These are phyloP conservation scores for Saturnispora dispora DNA, from an alignment of 805 yeast species.

Conservation along the genomic window DNA sequence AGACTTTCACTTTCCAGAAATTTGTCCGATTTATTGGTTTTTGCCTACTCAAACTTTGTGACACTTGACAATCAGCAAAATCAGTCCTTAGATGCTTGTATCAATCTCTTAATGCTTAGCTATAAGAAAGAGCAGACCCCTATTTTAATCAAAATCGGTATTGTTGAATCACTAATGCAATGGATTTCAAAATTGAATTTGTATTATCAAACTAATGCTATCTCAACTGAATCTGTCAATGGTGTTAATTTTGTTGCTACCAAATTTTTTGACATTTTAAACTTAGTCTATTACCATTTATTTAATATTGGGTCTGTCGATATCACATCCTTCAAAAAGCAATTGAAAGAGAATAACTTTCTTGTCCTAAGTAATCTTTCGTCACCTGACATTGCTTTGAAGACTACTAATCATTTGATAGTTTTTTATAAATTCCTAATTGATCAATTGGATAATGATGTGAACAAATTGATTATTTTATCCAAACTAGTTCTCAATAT, in stretches of 20 bases:
- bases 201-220: slow-evolving; percentile 23
- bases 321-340: slow-evolving; percentile 10
- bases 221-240: slow-evolving; percentile 15
- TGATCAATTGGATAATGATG: slow-evolving; percentile 27
- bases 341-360: slow-evolving; percentile 16
- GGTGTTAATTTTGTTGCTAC: slow-evolving; percentile 26
- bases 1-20: slow-evolving; percentile 25
- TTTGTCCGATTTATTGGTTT: slow-evolving; percentile 26
- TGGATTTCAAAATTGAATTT: slow-evolving; percentile 25
- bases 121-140: slow-evolving; percentile 14
- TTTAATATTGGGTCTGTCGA: slow-evolving; percentile 16
- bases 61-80: slow-evolving; percentile 19
- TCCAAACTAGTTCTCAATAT: slow-evolving; percentile 20
- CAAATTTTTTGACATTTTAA: slow-evolving; percentile 22
- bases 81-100: slow-evolving; percentile 19
- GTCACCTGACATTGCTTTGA: slow-evolving; percentile 15
- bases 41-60: slow-evolving; percentile 25
- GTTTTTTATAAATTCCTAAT: slow-evolving; percentile 23
- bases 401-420: slow-evolving; percentile 22
- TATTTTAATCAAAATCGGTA: slow-evolving; percentile 18
- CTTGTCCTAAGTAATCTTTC: slow-evolving; percentile 9
- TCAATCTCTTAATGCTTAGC: slow-evolving; percentile 16
- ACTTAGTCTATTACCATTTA: slow-evolving; percentile 17
- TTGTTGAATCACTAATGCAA: slow-evolving; percentile 25
- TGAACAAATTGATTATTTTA: slow-evolving; percentile 26